Evolutionary conservation across 805 yeast species (phyloP), one percentile per base, ranked within the genome.

Genomic region (Hermanozyma aechmeae): DNA sequence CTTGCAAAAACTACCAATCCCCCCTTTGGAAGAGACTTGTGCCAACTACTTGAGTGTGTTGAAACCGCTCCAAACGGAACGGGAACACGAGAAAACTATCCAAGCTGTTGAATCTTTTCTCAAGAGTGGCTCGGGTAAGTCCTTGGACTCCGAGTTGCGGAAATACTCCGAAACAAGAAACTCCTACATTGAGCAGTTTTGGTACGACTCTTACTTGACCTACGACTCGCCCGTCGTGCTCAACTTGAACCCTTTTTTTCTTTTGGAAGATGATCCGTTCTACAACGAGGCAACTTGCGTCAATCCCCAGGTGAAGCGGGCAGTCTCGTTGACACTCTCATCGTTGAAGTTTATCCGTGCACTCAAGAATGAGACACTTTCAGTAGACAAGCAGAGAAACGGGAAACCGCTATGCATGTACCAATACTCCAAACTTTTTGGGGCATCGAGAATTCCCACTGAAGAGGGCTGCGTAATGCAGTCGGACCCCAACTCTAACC

Each of bases 151-250:
- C 16, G 76, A 73, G 41, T 64, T 86, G 29, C 61, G 76, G 12
- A 68, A 67, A 28, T 83, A 79, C 46, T 57, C 79, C 5, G 65
- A 70, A 28, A 58, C 76, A 11, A 61, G 84, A 37, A 75, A 81
- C 28, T 79, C 93, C 2, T 86, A 81, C 51, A 86, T 86, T 38
- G 96, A 86, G 55, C 94, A 86, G 53, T 86, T 86, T 52, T 86
- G 96, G 96, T 86, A 73, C 53, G 96, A 86, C 50, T 75, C 95
- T 1, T 86, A 86, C 52, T 64, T 86, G 40, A 78, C 78, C 51
- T 83, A 81, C 51, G 96, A 86, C 52, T 77, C 83, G 8, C 86
- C 92, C 0, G 95, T 86, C 23, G 96, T 86, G n/a, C 65, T 86
- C 37, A 86, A 86, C 53, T 69, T 86, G 43, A 86, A 86, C 46